Evolutionary conservation across 2,329 filamentous ascomycete genomes (phyloP), one percentile per base, ranked within the genome.

Genomic region (Juglanconis oblonga): DNA sequence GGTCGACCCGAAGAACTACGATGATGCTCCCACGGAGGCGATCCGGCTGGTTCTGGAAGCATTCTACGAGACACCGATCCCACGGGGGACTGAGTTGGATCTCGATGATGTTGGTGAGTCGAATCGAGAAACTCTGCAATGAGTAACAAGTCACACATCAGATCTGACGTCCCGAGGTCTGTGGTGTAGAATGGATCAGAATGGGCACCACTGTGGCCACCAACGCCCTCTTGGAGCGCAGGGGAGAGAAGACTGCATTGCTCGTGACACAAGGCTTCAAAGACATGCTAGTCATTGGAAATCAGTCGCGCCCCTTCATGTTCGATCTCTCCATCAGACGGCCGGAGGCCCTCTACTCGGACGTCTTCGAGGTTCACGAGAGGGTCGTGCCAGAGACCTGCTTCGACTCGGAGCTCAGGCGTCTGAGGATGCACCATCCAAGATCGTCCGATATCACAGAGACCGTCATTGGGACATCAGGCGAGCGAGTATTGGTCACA

Each of bases 151-250:
- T 14, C n/a, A n/a, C 11, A 4, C 5, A 7, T 29, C 29, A 7
- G 4, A 47, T 47, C n/a, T 52, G 35, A 29, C 13, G 35, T 8
- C n/a, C 35, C 4, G 4, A 40, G 9, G 33, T 51, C 36, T 44
- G 32, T 14, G 35, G 3, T 32, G 3, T 32, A 60, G 52, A 50
- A 52, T 59, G 54, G 45, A 52, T 62, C 69, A 82, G 87, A 29
- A 89, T 88, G 86, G 86, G 87, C 14, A 89, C 87, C 2, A 89
- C 86, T 0, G 86, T 89, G 5, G 86, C 87, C 2, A 89, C 87
- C 1, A 89, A 89, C 71, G 86, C 86, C 2, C 71, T 89, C 49
- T 72, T 89, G 3, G 86, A 89, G 67, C 73, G 86, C 33, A 88
- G 88, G 69, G 87, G 87, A 17, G 85, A 88, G 68, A 79, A 80